phyloP scores from a whole-genome alignment of 2,329 filamentous ascomycete species.

The Blastomyces percursus region DNA sequence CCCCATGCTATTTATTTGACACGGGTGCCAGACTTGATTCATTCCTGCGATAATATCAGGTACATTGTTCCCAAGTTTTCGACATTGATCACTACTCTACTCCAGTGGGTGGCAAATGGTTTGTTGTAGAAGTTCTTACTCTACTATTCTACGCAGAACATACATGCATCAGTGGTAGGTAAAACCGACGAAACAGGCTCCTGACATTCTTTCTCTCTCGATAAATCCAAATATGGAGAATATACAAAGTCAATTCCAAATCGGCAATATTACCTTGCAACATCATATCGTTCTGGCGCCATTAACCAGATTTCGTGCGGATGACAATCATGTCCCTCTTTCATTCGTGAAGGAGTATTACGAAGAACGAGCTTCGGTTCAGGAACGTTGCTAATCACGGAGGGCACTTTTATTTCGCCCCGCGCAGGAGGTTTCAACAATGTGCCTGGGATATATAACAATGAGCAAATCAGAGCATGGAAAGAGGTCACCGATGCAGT shows the following conservation, averaged over 20 bases:
- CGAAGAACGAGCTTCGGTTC: slow-evolving; percentile 41
- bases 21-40: too few species aligned
- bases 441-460: slow-evolving; percentile 48
- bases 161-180: too few species aligned
- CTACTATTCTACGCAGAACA: too few species aligned
- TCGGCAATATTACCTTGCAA: slow-evolving; percentile 33
- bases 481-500: slow-evolving; percentile 50
- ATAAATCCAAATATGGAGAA: background rate
- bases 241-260: background rate
- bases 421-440: slow-evolving; percentile 40
- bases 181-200: too few species aligned
- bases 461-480: slow-evolving; percentile 51
- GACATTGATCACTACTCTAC: too few species aligned
- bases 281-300: slow-evolving; percentile 47
- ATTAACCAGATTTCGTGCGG: slow-evolving; percentile 44
- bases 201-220: too few species aligned
- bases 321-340: slow-evolving; percentile 40
- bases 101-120: too few species aligned
- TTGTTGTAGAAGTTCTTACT: too few species aligned
- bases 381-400: slow-evolving; percentile 49
- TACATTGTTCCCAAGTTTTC: too few species aligned
- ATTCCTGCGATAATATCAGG: too few species aligned
- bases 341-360: slow-evolving; percentile 42
- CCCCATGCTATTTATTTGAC: too few species aligned
- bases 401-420: slow-evolving; percentile 44